Evolutionary conservation across 768 basidiomycete species (phyloP), one percentile per base, ranked within the genome.

Genomic region (Suillus spraguei): DNA sequence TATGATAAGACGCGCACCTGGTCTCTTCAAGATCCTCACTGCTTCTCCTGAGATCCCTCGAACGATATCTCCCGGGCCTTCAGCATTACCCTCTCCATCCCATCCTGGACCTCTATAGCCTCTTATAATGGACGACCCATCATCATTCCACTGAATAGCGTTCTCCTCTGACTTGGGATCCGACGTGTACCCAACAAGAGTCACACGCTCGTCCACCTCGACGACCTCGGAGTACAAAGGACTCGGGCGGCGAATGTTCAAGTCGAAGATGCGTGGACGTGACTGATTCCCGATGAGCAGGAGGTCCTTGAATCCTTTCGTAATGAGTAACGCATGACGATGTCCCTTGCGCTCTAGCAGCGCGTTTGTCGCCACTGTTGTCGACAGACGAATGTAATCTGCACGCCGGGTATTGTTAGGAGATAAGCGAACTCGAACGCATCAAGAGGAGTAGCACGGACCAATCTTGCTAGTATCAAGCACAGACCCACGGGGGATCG

Each of bases 341-440:
- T 94, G 91, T 1, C 97, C 97, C 75, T 97, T 96, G 54, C 97
- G 88, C 70, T 99, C 97, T 7, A 99, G 84, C 0, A 99, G 83
- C 0, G 97, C 96, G 70, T 98, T 99, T 20, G 97, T 99, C 0
- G 95, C 96, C 4, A 98, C 94, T 0, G 97, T 99, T 0, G 96
- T 97, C 0, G 93, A 95, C 9, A 97, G 79, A 20, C 95, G 87
- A 66, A 97, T 94, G 72, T 94, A 95, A 70, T 97, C 95, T 94
- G 64, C 13, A 53, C 33, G 49, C 52, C 38, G 38, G 32, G 44
- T 6, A 14, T 54, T 3, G 8, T 14, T n/a, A 60, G n/a, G 10
- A 28, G 28, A 47, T 28, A 16, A 33, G 3, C 17, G n/a, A 35
- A 28, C 14, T 24, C 17, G 36, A 39, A 39, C 14, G n/a, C 20